Base-by-base conservation (phyloP, 352 stramenopile genomes). In the Elongisporangium undulatum region DNA sequence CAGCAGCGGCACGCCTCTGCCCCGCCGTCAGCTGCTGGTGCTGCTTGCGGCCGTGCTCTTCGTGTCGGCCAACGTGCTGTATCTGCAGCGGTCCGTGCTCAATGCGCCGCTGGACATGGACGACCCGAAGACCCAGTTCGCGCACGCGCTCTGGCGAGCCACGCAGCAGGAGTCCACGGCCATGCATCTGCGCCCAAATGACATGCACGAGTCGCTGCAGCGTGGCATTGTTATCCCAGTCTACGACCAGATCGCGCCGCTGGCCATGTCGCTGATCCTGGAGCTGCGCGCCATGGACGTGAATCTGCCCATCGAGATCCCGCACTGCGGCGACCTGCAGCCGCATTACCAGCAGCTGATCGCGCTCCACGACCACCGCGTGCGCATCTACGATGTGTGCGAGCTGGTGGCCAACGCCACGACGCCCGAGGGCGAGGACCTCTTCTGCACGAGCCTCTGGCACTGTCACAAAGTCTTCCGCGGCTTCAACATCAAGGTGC, bases 171-270 rank as follows among this genome's bases (percentile, higher is more conserved):
- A 73, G 50, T 24, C 22, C 39, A 17, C 34, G 34, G 34, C 34
- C 34, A 45, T 45, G 34, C 13, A 45, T 45, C 34, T 45, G 4
- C 41, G 55, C 20, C 63, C 63, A 19, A 52, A 64, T 19, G 62
- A 29, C 48, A 63, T 69, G 50, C 62, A 49, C 26, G 61, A 49
- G 45, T 71, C 38, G 4, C 51, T 56, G 23, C 41, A 58, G 16
- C 66, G 74, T 7, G 74, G 74, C 17, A 55, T 81, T 51, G 69
- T 83, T 21, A 24, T 83, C 53, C 74, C 74, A 15, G 61, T 83
- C 15, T 77, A 68, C 50, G 71, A 79, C 51, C 61, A 71, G 20
- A 64, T 81, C 12, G 62, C 68, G 20, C 34, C 63, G 22, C 34
- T 83, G 2, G 71, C 71, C 15, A 29, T 75, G 23, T 79, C 74